Conservation (phyloP, 116 monocot species). For the Cymodocea nodosa region DNA sequence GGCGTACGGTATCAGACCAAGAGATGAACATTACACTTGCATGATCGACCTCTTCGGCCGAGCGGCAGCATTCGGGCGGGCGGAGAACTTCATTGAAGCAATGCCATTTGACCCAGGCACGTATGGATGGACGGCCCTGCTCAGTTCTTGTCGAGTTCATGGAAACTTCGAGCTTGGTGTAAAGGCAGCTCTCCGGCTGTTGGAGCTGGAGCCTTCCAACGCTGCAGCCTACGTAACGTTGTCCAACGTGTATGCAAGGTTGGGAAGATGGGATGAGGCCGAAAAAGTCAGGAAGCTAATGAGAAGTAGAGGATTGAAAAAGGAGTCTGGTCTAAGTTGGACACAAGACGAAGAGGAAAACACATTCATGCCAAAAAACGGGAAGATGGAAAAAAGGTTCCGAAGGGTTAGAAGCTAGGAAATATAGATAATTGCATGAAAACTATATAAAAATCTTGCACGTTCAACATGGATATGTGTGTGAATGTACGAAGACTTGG, state of each 20-base stretch:
- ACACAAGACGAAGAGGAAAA: slow-evolving; percentile 25
- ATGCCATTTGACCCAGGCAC: slow-evolving; percentile 49
- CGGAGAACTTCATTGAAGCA: slow-evolving; percentile 30
- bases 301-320: slow-evolving; percentile 34
- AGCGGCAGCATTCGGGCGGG: slow-evolving; percentile 38
- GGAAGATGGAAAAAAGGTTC: neutral
- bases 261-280: slow-evolving; percentile 37
- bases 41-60: slow-evolving; percentile 55
- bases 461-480: too few relatives aligned
- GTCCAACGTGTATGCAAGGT: slow-evolving; percentile 32
- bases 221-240: slow-evolving; percentile 44
- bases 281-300: slow-evolving; percentile 26
- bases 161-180: slow-evolving; percentile 36
- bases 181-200: slow-evolving; percentile 28
- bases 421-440: too few relatives aligned
- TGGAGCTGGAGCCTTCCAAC: slow-evolving; percentile 35
- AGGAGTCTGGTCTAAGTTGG: slow-evolving; percentile 46
- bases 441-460: too few relatives aligned
- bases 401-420: neutral
- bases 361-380: too few relatives aligned
- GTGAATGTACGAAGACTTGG: too few relatives aligned
- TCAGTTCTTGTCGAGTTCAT: slow-evolving; percentile 44
- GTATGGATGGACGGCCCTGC: slow-evolving; percentile 41
- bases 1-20: slow-evolving; percentile 18
- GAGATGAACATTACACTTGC: slow-evolving; percentile 60